phyloP scores from a whole-genome alignment of 768 basidiomycete species.

The Galerina marginata region DNA sequence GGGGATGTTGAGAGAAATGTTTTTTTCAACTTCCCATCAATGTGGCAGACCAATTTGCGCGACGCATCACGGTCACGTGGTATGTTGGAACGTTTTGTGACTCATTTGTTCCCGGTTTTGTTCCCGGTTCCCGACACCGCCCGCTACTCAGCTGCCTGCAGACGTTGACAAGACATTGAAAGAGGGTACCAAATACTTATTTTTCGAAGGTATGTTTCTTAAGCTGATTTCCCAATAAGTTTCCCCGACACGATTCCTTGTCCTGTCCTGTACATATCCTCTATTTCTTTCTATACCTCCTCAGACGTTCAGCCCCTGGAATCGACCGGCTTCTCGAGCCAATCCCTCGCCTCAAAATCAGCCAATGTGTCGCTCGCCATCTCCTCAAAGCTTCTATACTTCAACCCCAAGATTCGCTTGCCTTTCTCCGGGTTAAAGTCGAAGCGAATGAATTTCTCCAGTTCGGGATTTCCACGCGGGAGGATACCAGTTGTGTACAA shows the following conservation, averaged over 20 bases:
- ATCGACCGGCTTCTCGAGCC: conserved; percentile 2
- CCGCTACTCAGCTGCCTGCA: no score
- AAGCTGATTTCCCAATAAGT: no score
- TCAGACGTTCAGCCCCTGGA: not conserved
- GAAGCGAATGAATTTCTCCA: not conserved
- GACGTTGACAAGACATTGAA: no score
- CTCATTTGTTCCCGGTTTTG: not conserved
- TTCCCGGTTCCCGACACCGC: no score
- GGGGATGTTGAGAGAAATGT: not conserved
- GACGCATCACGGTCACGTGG: conserved; percentile 7
- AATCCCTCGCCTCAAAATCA: conserved; percentile 9
- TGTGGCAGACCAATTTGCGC: not conserved
- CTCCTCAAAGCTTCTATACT: conserved; percentile 7
- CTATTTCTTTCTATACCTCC: not conserved
- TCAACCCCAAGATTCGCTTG: conserved; percentile 12
- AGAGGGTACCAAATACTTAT: no score
- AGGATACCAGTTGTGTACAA: conserved; percentile 12
- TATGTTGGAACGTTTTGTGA: not conserved
- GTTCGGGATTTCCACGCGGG: conserved; percentile 12
- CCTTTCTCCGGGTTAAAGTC: conserved; percentile 11
- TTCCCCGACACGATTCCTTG: no score
- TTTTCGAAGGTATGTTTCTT: no score
- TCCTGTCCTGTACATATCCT: not conserved
- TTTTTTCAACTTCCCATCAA: not conserved
- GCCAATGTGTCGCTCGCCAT: not conserved